These are phyloP conservation scores for Allium sativum DNA, from an alignment of 106 monocot species.

Conservation along the genomic window DNA sequence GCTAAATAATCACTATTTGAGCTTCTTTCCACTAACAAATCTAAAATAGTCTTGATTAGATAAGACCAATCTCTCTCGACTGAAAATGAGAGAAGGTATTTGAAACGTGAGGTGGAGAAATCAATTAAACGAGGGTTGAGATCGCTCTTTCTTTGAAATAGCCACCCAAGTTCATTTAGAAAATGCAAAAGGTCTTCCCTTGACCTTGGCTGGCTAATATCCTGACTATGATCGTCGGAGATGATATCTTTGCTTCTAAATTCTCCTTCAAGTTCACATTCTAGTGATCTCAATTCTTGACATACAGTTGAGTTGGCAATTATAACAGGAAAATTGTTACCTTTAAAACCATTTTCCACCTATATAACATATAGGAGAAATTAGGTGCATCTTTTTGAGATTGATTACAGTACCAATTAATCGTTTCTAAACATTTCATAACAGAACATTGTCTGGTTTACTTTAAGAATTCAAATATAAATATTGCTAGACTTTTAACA, in stretches of 20 bases:
- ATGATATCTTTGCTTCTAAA: slow-evolving; percentile 11
- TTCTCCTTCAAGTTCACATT: slow-evolving; percentile 53
- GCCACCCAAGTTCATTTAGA: slow-evolving; percentile 92
- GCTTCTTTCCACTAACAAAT: slow-evolving; percentile 51
- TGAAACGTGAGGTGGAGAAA: slow-evolving; percentile 64
- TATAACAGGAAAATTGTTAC: slow-evolving; percentile 83
- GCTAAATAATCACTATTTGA: slow-evolving; percentile 20
- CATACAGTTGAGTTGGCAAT: slow-evolving; percentile 65
- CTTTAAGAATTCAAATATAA: background rate
- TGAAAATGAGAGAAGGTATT: slow-evolving; percentile 67
- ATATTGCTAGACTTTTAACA: background rate
- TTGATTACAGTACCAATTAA: background rate
- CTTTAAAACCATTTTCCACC: slow-evolving; percentile 97
- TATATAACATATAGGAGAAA: slow-evolving; percentile 9
- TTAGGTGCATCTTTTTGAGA: background rate
- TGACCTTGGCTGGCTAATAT: slow-evolving; percentile 21
- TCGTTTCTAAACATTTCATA: background rate
- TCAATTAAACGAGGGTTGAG: slow-evolving; percentile 1
- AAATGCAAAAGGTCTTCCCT: slow-evolving; percentile 69
- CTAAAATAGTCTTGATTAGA: slow-evolving; percentile 50
- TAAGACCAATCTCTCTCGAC: slow-evolving; percentile 71
- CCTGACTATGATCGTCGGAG: slow-evolving; percentile 17
- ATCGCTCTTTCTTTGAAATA: slow-evolving; percentile 53
- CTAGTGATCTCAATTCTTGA: slow-evolving; percentile 68
- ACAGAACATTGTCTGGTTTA: background rate